phyloP scores from a whole-genome alignment of 176 grass and related monocot species.

The Otatea glauca region DNA sequence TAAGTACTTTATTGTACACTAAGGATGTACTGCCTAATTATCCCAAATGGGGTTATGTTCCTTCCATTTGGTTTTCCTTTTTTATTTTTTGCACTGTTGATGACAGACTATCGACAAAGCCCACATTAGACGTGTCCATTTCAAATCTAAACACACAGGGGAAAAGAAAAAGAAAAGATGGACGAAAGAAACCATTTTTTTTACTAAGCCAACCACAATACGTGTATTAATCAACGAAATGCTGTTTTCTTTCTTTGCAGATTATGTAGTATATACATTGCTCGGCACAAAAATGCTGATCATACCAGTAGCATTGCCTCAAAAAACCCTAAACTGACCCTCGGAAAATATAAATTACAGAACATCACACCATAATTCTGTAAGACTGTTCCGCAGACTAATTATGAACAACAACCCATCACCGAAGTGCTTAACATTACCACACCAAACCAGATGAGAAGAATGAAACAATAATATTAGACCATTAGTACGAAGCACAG shows the following conservation, averaged over 20 bases:
- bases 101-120: not conserved
- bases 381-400: not conserved
- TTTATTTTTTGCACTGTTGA: not conserved
- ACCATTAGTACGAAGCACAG: slow-evolving; percentile 34
- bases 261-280: not conserved
- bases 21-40: not conserved
- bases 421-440: not conserved
- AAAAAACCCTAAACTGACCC: not conserved
- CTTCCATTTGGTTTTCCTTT: not conserved
- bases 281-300: not conserved
- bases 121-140: not conserved
- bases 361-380: not conserved
- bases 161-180: not conserved
- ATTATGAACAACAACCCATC: slow-evolving; percentile 17
- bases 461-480: slow-evolving; percentile 53
- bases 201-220: not conserved
- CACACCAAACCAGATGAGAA: slow-evolving; percentile 26
- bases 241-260: not conserved
- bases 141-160: not conserved
- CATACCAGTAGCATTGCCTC: not conserved
- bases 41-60: not conserved
- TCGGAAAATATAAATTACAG: not conserved
- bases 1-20: not conserved
- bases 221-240: not conserved
- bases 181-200: not conserved